phyloP scores from a whole-genome alignment of 148 eudicot species.

The Pouteria glomerata region DNA sequence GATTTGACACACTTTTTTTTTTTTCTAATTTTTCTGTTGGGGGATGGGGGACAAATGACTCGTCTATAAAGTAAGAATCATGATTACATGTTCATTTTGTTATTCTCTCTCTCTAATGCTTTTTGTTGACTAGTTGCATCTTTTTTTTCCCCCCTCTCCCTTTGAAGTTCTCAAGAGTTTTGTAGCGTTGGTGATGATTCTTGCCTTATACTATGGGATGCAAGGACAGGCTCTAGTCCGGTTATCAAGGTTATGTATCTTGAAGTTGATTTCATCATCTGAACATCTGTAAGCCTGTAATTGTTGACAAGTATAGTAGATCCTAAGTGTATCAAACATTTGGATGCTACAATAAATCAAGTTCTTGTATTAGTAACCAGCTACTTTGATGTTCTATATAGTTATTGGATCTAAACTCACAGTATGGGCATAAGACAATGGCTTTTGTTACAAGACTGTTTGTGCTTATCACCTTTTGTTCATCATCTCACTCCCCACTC shows the following conservation, averaged over 20 bases:
- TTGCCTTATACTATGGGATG: constrained; percentile 85
- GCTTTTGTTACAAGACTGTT: not conserved
- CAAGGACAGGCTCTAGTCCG: constrained; percentile 67
- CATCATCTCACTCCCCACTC: not conserved
- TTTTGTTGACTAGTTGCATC: no score
- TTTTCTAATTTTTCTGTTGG: no score
- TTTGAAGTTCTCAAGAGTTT: constrained; percentile 76
- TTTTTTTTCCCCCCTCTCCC: constrained; percentile 16
- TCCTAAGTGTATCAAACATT: not conserved
- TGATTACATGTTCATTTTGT: no score
- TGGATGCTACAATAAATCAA: not conserved
- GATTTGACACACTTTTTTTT: no score
- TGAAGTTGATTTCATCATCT: not conserved
- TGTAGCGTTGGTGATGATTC: constrained; percentile 97
- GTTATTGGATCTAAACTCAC: not conserved
- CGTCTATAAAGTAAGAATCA: no score
- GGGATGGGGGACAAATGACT: no score
- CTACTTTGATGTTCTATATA: not conserved
- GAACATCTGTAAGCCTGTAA: no score
- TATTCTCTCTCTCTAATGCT: no score
- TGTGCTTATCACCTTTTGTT: not conserved
- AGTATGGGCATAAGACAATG: not conserved
- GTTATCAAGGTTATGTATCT: constrained; percentile 53
- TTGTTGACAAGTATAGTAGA: not conserved
- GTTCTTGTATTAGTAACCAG: not conserved